Conservation (phyloP, 2,329 filamentous ascomycete species). For the Pseudogymnoascus destructans region DNA sequence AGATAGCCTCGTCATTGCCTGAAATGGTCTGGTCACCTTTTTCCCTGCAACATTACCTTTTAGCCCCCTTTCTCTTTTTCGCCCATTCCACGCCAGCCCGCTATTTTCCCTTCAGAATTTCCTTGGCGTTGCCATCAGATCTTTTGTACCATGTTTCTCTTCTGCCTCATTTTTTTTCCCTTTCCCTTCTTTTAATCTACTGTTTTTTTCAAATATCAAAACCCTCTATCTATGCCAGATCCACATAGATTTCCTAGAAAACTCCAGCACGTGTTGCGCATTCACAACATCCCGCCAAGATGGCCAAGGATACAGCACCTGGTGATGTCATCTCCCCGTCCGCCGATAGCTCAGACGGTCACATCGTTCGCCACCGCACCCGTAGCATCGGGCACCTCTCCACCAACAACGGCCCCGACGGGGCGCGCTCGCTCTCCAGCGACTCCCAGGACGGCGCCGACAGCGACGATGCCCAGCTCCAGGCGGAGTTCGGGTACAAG, state of each 20-base stretch:
- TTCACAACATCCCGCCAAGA: neutral
- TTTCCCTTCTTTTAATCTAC: neutral
- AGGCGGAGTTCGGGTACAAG: slow-evolving; percentile 24
- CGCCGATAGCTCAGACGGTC: neutral
- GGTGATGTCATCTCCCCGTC: neutral
- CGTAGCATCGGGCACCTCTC: slow-evolving; percentile 12
- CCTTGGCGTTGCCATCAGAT: neutral
- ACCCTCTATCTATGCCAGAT: slow-evolving; percentile 8
- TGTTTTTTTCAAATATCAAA: neutral
- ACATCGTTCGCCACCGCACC: neutral
- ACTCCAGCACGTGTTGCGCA: slow-evolving; percentile 13
- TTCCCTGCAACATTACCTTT: neutral
- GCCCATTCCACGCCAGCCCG: neutral
- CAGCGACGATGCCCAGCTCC: slow-evolving; percentile 24
- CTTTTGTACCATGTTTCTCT: neutral
- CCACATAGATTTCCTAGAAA: slow-evolving; percentile 15
- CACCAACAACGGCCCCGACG: slow-evolving; percentile 14
- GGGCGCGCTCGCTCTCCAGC: slow-evolving; percentile 10
- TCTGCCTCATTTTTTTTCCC: neutral
- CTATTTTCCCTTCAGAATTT: neutral
- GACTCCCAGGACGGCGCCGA: slow-evolving; percentile 19
- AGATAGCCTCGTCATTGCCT: neutral
- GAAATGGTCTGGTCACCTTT: neutral
- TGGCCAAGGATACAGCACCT: neutral
- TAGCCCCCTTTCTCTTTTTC: neutral